A percentile compares a stretch with the other conserved stretches of the same genome.
These are phyloP conservation scores for Tolypocladium guangdongense DNA, from an alignment of 2,329 filamentous ascomycete species.

Conservation along the genomic window DNA sequence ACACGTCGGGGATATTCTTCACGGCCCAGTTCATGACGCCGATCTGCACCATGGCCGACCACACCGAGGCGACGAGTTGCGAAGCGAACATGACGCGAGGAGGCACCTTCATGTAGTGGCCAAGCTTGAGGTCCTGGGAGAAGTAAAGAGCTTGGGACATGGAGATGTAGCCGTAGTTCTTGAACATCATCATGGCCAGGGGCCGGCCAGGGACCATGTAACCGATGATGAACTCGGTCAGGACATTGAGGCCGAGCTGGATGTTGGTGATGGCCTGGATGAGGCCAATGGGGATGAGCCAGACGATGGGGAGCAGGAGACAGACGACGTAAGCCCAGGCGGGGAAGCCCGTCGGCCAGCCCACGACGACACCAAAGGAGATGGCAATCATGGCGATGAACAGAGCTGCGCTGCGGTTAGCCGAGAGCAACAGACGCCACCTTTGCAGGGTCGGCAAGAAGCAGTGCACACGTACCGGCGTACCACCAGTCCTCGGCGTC, in stretches of 20 bases:
- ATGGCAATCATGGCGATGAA: slow-evolving; percentile 42
- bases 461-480: slow-evolving; percentile 32
- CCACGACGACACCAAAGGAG: slow-evolving; percentile 42
- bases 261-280: slow-evolving; percentile 52
- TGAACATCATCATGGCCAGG: slow-evolving; percentile 69
- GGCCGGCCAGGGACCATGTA: slow-evolving; percentile 63
- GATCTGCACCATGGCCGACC: slow-evolving; percentile 52
- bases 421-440: not conserved
- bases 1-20: slow-evolving; percentile 51
- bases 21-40: slow-evolving; percentile 57
- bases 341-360: slow-evolving; percentile 46
- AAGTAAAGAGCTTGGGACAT: slow-evolving; percentile 58
- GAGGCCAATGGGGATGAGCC: slow-evolving; percentile 50
- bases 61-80: slow-evolving; percentile 48
- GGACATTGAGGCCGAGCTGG: slow-evolving; percentile 56
- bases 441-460: slow-evolving; percentile 9
- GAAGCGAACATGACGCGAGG: slow-evolving; percentile 51
- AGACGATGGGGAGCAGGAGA: slow-evolving; percentile 44
- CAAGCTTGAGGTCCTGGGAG: slow-evolving; percentile 54
- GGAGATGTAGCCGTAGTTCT: slow-evolving; percentile 60
- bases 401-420: slow-evolving; percentile 19
- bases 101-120: slow-evolving; percentile 58
- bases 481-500: slow-evolving; percentile 53
- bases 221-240: slow-evolving; percentile 63
- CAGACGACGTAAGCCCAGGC: slow-evolving; percentile 48